Evolutionary conservation across 441 rosid genomes (phyloP), one percentile per base, ranked within the genome.

Genomic region (Gossypium lobatum): DNA sequence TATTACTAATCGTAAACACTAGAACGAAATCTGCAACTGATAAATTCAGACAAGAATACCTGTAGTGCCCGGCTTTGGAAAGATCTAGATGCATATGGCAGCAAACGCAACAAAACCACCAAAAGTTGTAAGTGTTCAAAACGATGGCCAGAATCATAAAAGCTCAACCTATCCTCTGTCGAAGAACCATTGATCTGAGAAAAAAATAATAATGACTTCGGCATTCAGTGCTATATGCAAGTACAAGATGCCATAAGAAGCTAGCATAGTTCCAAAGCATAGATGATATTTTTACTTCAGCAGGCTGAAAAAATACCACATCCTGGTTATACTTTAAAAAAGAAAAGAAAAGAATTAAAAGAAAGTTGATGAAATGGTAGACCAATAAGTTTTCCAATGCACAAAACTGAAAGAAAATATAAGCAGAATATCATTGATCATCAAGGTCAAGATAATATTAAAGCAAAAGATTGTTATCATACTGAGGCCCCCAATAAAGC

Each of bases 401-500:
- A 55, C 17, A 60, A 53, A 60, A 54, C 23, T 13, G 20, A 20
- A 11, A 16, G 55, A 59, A 64, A 58, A 61, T 57, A 66, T 77
- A 57, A 52, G 52, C 42, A 54, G 23, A 72, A 59, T 3, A 64
- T 72, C 53, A 68, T 46, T 78, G 53, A 42, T 55, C 37, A 31
- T 48, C 46, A 72, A 54, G 52, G 58, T 62, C 52, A 75, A 59
- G 67, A 46, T 46, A 52, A 16, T 53, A 69, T 3, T 42, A 25
- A 45, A 50, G 48, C 4, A 72, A 45, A 72, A 28, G 34, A 46
- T 17, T 28, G 26, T 16, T 26, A 67, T 14, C 88, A 62, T 90
- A 91, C 99, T 93, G 98, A 89, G 79, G 96, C 99, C 74, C 95
- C 95, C 75, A 96, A 84, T 80, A 96, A 84, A 78, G 99, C 90